phyloP scores from a whole-genome alignment of 2,329 filamentous ascomycete species.

The Cladorrhinum sp. region DNA sequence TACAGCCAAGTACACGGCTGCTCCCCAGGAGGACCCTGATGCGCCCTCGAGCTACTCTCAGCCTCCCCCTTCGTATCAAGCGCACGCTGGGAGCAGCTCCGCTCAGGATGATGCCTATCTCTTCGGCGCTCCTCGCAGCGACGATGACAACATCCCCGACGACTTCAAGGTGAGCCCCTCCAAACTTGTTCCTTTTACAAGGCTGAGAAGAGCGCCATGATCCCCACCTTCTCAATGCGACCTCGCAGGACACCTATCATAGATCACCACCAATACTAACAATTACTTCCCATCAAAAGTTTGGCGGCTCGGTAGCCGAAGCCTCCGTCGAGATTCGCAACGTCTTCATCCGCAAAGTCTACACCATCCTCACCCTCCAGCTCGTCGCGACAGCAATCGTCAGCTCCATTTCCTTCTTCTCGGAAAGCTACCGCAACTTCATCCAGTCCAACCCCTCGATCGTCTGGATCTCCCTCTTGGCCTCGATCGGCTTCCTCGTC shows the following conservation, averaged over 20 bases:
- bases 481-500: constrained; percentile 78
- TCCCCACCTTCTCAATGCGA: background rate
- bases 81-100: constrained; percentile 49
- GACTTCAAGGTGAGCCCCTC: constrained; percentile 75
- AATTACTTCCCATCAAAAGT: constrained; percentile 55
- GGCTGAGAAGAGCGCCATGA: background rate
- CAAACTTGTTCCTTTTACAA: background rate
- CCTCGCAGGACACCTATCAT: background rate
- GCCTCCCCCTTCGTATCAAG: constrained; percentile 74
- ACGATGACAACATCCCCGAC: constrained; percentile 89
- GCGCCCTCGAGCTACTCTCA: constrained; percentile 64
- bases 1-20: constrained; percentile 77
- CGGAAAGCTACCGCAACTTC: constrained; percentile 73
- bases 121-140: constrained; percentile 66
- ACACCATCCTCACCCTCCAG: constrained; percentile 95
- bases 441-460: constrained; percentile 68
- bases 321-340: constrained; percentile 93
- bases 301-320: constrained; percentile 89
- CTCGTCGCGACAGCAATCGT: constrained; percentile 79
- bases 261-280: background rate
- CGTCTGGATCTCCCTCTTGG: constrained; percentile 71
- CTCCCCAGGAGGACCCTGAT: constrained; percentile 82
- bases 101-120: constrained; percentile 55
- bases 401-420: constrained; percentile 84
- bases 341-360: constrained; percentile 96